Evolutionary conservation across 768 basidiomycete species (phyloP).

Genomic region (Tulasnella sp.): DNA sequence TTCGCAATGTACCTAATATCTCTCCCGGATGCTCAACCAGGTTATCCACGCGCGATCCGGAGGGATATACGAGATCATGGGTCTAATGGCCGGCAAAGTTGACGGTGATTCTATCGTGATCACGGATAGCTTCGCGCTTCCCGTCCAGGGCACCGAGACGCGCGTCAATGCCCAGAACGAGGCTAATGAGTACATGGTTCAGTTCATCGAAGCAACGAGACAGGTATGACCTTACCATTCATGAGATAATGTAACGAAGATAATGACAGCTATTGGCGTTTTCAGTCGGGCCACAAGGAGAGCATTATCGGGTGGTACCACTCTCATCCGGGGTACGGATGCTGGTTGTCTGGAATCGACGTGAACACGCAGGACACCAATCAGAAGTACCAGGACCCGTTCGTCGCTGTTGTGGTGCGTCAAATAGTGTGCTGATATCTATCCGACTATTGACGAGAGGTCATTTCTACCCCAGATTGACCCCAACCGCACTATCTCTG

Average conservation of each 20-base stretch:
- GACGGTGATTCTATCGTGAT: conserved; percentile 39
- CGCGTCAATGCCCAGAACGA: conserved; percentile 93
- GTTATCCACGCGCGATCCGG: conserved; percentile 83
- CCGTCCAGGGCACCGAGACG: conserved; percentile 96
- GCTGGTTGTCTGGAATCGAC: conserved; percentile 98
- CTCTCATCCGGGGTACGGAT: conserved; percentile 97
- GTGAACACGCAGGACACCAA: conserved; percentile 95
- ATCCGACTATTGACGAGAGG: neutral
- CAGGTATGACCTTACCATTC: conserved; percentile 28
- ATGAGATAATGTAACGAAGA: neutral
- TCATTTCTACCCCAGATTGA: conserved; percentile 57
- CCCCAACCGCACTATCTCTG: conserved; percentile 95
- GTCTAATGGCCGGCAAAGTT: conserved; percentile 96
- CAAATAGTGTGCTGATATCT: neutral
- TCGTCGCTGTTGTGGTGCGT: conserved; percentile 89
- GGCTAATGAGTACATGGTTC: conserved; percentile 98
- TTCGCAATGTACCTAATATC: neutral
- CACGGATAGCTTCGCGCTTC: conserved; percentile 94
- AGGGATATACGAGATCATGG: conserved; percentile 98
- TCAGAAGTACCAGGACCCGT: conserved; percentile 91
- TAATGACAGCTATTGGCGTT: neutral
- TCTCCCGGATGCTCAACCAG: conserved; percentile 16
- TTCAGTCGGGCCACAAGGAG: conserved; percentile 29
- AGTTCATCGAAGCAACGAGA: conserved; percentile 71
- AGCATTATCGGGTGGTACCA: conserved; percentile 97